phyloP scores from a whole-genome alignment of 164 flowering plant species.

The Buxus sempervirens region DNA sequence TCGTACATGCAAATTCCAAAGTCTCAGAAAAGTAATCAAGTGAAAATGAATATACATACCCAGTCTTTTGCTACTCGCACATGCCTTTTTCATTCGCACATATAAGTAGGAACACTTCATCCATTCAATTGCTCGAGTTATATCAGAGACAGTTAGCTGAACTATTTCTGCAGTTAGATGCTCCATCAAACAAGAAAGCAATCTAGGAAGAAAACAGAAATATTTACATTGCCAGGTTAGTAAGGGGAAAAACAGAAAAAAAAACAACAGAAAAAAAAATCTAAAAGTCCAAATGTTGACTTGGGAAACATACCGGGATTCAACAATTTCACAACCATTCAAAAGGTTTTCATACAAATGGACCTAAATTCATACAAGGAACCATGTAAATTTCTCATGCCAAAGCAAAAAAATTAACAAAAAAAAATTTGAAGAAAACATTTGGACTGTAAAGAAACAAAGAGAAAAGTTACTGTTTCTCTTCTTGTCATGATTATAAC shows the following conservation, averaged over 20 bases:
- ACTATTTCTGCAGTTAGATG: constrained; percentile 98
- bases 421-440: neutral
- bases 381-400: neutral
- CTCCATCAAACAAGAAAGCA: constrained; percentile 86
- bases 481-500: constrained; percentile 96
- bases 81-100: constrained; percentile 90
- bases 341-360: constrained; percentile 94
- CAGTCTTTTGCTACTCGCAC: constrained; percentile 15
- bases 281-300: constrained; percentile 2
- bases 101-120: constrained; percentile 91
- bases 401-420: neutral
- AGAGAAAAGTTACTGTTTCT: constrained; percentile 59
- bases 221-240: constrained; percentile 5
- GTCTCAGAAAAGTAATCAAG: constrained; percentile 15
- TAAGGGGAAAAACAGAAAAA: neutral
- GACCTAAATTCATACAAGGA: constrained; percentile 44
- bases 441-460: neutral
- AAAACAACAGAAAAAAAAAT: constrained; percentile 4
- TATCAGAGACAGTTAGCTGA: constrained; percentile 80
- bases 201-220: constrained; percentile 33
- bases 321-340: constrained; percentile 93
- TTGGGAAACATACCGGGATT: constrained; percentile 69
- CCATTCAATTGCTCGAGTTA: constrained; percentile 92
- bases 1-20: constrained; percentile 12
- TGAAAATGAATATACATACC: constrained; percentile 5